Conservation (phyloP, 2,329 filamentous ascomycete genomes). For the Penicillium rolfsii region DNA sequence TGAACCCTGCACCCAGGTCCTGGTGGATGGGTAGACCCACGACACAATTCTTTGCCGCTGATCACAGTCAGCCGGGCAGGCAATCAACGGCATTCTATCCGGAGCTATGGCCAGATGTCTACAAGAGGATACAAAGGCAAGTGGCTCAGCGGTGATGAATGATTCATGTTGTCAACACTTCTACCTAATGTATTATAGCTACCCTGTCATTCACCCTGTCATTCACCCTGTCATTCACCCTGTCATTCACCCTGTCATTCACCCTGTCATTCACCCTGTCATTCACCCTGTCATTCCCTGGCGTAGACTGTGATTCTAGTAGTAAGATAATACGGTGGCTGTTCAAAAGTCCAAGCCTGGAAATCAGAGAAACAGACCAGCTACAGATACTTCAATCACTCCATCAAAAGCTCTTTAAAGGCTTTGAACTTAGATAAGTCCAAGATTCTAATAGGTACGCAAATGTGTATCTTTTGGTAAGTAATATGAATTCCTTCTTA, state of each 20-base stretch:
- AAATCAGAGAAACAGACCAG: too few species aligned
- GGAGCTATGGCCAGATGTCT: constrained; percentile 50
- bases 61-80: constrained; percentile 43
- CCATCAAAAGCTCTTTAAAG: too few species aligned
- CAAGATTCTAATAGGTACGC: too few species aligned
- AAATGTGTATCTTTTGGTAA: too few species aligned
- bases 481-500: too few species aligned
- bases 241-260: background rate
- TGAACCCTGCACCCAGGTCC: constrained; percentile 38
- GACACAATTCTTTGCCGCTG: constrained; percentile 45
- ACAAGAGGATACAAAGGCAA: constrained; percentile 42
- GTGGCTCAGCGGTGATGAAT: constrained; percentile 6
- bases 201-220: background rate
- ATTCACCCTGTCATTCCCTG: too few species aligned
- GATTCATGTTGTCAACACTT: background rate
- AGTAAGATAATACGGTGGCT: background rate
- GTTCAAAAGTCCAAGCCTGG: background rate
- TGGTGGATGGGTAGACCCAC: constrained; percentile 45
- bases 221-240: background rate
- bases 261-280: too few species aligned
- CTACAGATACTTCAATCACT: too few species aligned
- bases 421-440: too few species aligned
- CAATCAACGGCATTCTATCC: constrained; percentile 47
- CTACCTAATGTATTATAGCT: background rate
- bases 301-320: too few species aligned